Percentiles rank a stretch among this genome's conserved stretches.
Evolutionary conservation across 768 basidiomycete genomes (phyloP).

Genomic region (Hericium coralloides): DNA sequence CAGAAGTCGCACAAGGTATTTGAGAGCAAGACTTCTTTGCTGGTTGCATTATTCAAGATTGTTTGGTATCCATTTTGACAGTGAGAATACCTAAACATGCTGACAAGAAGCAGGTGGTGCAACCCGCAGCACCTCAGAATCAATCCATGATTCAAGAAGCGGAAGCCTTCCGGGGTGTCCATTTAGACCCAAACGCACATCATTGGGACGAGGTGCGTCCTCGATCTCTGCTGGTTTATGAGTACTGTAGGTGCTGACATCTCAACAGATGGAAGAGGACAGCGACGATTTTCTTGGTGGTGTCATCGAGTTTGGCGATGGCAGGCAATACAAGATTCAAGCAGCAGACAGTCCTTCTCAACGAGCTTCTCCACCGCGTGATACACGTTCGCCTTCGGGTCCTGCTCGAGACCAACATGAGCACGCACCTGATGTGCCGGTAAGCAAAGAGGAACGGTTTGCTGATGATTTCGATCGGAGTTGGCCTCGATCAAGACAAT

Average conservation of each 20-base stretch:
- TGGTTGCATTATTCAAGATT: too few species aligned
- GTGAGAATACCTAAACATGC: constrained; percentile 7
- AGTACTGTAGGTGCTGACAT: constrained; percentile 6
- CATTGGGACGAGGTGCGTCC: constrained; percentile 94
- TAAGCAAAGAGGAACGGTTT: constrained; percentile 83
- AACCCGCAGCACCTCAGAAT: constrained; percentile 43
- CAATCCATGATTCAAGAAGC: constrained; percentile 66
- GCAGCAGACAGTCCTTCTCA: constrained; percentile 29
- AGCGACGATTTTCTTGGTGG: constrained; percentile 84
- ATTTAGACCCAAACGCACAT: constrained; percentile 87
- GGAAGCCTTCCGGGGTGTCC: constrained; percentile 90
- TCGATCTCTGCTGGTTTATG: neutral
- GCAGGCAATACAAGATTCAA: constrained; percentile 82
- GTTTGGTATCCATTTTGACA: neutral
- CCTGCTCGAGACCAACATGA: constrained; percentile 1
- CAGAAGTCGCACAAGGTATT: constrained; percentile 85
- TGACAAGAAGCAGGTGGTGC: constrained; percentile 37
- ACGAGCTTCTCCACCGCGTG: constrained; percentile 15
- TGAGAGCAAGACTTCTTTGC: constrained; percentile 3
- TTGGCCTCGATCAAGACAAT: constrained; percentile 73
- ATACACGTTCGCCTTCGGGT: constrained; percentile 10
- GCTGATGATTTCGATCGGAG: constrained; percentile 89
- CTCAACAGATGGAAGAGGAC: constrained; percentile 75
- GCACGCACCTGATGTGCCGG: constrained; percentile 29
- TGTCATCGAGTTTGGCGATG: constrained; percentile 94